Evolutionary conservation across 164 flowering plant species (phyloP), one percentile per base, ranked within the genome.

Genomic region (Magnolia officinalis): DNA sequence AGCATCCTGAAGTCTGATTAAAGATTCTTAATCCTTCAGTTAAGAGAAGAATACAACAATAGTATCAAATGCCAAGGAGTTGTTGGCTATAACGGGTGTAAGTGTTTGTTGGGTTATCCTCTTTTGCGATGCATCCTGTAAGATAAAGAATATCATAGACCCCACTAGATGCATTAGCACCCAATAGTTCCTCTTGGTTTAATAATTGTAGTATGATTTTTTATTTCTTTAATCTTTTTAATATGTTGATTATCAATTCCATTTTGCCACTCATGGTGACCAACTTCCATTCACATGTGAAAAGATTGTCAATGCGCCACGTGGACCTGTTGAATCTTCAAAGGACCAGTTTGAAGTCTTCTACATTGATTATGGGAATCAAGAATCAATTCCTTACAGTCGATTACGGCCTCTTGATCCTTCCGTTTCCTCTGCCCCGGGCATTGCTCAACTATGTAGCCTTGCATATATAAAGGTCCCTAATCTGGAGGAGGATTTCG

Each of bases 311-410:
- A 91, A 89, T 85, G 88, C 88, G 50, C 98, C 99, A 66, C 87
- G 96, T 73, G 98, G 89, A 81, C 87, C 81, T 73, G 96, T 93
- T 61, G 86, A 86, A 84, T 93, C 98, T 16, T 74, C 81, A 0
- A 81, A 88, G 4, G 97, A 94, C 80, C 75, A 77, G 75, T 96
- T 91, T 70, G 99, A 96, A 82, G 98, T 96, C 21, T 96, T 96
- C 80, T 96, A 96, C 83, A 85, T 96, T 23, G 99, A 96, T 75
- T 96, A 91, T 77, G 99, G 99, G 50, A 96, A 93, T 81, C 99
- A 96, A 85, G 99, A 94, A 81, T 78, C 73, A 0, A 86, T 92
- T 80, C 77, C 91, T 51, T 96, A 86, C 86, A 85, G 88, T 75
- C 83, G 81, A 45, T 79, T 96, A 72, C 89, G 97, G 51, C 98